Evolutionary conservation across 2,329 filamentous ascomycete genomes (phyloP).

Genomic region (Colletotrichum karsti): DNA sequence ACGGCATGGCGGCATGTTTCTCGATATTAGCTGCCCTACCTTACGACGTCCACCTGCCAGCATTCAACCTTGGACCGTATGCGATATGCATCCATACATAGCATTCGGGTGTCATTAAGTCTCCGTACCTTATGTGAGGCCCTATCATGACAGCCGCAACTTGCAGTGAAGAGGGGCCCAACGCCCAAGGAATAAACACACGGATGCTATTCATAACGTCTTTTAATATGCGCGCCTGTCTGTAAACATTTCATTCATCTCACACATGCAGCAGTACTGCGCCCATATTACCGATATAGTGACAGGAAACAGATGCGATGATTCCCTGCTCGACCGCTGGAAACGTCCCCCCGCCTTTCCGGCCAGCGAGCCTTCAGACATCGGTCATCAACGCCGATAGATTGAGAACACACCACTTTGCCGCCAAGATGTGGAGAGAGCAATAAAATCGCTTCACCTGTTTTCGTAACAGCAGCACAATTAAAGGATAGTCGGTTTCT

Average conservation of each 20-base stretch:
- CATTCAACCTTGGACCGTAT: not conserved
- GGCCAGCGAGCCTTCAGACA: not conserved
- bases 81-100: not conserved
- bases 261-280: not conserved
- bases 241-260: not conserved
- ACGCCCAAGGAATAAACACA: not conserved
- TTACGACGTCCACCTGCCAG: not conserved
- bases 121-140: constrained; percentile 18
- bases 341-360: not conserved
- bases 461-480: constrained; percentile 28
- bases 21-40: constrained; percentile 25
- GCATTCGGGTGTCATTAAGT: not conserved
- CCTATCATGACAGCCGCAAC: not conserved
- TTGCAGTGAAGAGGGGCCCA: not conserved
- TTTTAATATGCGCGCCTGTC: not conserved
- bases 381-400: not conserved
- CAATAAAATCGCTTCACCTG: constrained; percentile 28
- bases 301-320: not conserved
- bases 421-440: constrained; percentile 23
- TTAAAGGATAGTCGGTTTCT: constrained; percentile 25
- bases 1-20: constrained; percentile 21
- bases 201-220: constrained; percentile 13
- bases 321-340: not conserved
- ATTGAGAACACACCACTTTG: constrained; percentile 9
- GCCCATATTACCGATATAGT: not conserved